phyloP scores from a whole-genome alignment of 495 filamentous ascomycete species.

The Darksidea phi region DNA sequence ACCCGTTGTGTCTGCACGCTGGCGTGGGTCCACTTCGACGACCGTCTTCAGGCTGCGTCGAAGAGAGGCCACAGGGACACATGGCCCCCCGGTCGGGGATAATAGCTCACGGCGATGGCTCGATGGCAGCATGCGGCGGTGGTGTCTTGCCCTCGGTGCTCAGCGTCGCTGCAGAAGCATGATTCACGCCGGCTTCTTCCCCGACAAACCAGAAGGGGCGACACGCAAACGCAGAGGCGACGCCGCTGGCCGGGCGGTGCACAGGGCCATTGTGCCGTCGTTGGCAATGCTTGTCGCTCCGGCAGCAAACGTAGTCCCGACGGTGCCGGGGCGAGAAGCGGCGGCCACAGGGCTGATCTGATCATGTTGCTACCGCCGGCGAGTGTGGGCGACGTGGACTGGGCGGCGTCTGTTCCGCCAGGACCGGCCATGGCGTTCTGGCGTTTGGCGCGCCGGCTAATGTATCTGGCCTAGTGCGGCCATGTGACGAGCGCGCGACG shows the following conservation, averaged over 20 bases:
- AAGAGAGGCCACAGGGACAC: not conserved
- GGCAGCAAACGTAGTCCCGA: not conserved
- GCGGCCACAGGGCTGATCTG: constrained; percentile 31
- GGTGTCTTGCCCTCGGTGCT: not conserved
- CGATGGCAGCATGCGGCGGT: not conserved
- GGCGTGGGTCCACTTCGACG: not conserved
- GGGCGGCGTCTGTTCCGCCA: constrained; percentile 23
- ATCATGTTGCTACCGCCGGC: constrained; percentile 3
- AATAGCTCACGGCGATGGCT: not conserved
- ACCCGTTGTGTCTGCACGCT: constrained; percentile 21
- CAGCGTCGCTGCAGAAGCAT: not conserved
- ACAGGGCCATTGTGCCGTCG: constrained; percentile 9
- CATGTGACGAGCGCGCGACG: constrained; percentile 2
- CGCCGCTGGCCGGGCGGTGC: constrained; percentile 18
- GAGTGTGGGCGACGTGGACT: constrained; percentile 21
- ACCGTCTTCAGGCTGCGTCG: not conserved
- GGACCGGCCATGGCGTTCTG: constrained; percentile 23
- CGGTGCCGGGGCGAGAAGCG: not conserved
- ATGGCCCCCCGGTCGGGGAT: not conserved
- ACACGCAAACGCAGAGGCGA: not conserved
- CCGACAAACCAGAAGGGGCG: not conserved
- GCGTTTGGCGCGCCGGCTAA: constrained; percentile 31
- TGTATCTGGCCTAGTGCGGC: constrained; percentile 5
- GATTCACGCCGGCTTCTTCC: not conserved
- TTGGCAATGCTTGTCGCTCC: constrained; percentile 14